phyloP scores from a whole-genome alignment of 805 yeast species.

The Cyberlindnera japonica region DNA sequence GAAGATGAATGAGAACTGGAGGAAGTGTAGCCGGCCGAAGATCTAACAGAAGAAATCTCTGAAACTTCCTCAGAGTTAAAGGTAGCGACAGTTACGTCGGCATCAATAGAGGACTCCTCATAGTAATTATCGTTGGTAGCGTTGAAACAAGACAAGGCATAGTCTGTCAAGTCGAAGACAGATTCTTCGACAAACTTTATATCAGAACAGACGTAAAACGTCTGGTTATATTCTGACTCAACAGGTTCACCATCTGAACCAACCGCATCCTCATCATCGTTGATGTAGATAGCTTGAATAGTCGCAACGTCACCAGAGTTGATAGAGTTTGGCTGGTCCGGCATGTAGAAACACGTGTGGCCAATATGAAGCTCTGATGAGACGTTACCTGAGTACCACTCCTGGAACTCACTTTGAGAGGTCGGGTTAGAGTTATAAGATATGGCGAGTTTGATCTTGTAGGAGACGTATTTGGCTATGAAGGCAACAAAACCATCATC shows the following conservation, averaged over 20 bases:
- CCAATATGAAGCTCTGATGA: conserved; percentile 40
- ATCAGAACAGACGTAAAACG: conserved; percentile 46
- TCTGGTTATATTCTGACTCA: conserved; percentile 36
- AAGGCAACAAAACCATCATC: conserved; percentile 45
- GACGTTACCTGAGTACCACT: conserved; percentile 37
- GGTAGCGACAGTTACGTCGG: conserved; percentile 22
- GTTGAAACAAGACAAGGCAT: conserved; percentile 39
- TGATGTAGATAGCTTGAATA: conserved; percentile 39
- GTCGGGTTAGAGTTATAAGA: conserved; percentile 39
- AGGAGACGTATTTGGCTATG: conserved; percentile 39
- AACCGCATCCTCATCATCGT: conserved; percentile 29
- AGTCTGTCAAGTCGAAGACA: conserved; percentile 34
- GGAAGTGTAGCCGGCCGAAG: conserved; percentile 20
- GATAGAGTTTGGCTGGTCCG: conserved; percentile 37
- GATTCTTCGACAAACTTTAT: conserved; percentile 39
- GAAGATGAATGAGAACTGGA: conserved; percentile 12
- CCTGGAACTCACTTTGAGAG: conserved; percentile 37
- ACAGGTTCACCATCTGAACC: conserved; percentile 30
- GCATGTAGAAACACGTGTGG: conserved; percentile 44
- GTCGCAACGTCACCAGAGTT: conserved; percentile 41
- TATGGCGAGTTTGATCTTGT: conserved; percentile 38
- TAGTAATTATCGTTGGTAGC: conserved; percentile 38
- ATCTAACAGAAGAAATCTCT: conserved; percentile 16
- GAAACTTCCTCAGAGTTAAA: conserved; percentile 20
- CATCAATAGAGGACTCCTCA: conserved; percentile 29